phyloP scores from a whole-genome alignment of 2,329 filamentous ascomycete species.

The Penicillium fuscoglaucum region DNA sequence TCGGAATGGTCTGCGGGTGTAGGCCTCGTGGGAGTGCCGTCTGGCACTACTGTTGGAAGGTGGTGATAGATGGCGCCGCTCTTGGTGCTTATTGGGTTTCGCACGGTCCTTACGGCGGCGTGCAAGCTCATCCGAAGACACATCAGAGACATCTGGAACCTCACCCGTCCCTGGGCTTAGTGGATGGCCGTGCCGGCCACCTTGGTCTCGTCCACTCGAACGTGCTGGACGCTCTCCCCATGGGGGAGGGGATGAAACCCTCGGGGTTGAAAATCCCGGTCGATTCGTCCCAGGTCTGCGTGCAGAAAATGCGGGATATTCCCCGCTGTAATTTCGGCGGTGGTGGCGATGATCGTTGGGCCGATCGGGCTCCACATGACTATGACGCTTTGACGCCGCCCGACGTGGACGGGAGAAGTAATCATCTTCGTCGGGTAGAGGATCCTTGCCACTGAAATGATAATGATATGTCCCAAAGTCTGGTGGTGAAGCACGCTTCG shows the following conservation, averaged over 20 bases:
- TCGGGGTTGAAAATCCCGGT: conserved; percentile 25
- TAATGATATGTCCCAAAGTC: conserved; percentile 30
- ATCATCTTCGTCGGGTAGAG: conserved; percentile 28
- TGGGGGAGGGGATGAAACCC: conserved; percentile 30
- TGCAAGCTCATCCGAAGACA: conserved; percentile 32
- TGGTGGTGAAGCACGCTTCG: conserved; percentile 36
- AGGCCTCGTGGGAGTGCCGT: conserved; percentile 42
- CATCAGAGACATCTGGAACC: conserved; percentile 27
- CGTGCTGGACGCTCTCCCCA: conserved; percentile 21
- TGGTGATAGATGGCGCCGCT: conserved; percentile 32
- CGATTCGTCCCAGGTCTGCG: conserved; percentile 20
- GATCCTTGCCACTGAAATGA: conserved; percentile 36
- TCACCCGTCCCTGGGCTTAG: conserved; percentile 23
- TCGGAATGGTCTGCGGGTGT: conserved; percentile 30
- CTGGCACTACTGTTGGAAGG: conserved; percentile 26
- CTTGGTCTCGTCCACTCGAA: conserved; percentile 26
- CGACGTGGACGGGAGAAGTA: conserved; percentile 19
- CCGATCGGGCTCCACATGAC: conserved; percentile 24
- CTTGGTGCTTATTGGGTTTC: conserved; percentile 17
- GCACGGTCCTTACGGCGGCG: conserved; percentile 12
- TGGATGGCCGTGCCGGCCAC: conserved; percentile 18
- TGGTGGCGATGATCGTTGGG: conserved; percentile 22
- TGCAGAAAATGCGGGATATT: conserved; percentile 18
- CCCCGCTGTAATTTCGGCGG: conserved; percentile 26
- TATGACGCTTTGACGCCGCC: conserved; percentile 18